These are phyloP conservation scores for Zasmidium citrigriseum DNA, from an alignment of 2,329 filamentous ascomycete genomes.

Conservation along the genomic window DNA sequence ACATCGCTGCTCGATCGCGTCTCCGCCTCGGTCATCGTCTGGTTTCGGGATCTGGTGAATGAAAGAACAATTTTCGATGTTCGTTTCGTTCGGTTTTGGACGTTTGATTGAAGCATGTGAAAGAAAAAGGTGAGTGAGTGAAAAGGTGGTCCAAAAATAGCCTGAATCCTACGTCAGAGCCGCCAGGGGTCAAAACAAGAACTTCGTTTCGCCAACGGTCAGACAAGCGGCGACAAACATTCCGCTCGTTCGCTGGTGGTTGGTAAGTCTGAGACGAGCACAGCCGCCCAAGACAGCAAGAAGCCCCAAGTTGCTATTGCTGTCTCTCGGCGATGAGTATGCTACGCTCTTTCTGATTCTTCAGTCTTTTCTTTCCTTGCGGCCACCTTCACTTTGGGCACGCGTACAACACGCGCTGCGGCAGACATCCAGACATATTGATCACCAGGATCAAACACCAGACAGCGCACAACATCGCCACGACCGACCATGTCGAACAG, in stretches of 20 bases:
- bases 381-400: neutral
- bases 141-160: neutral
- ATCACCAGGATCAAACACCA: neutral
- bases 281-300: neutral
- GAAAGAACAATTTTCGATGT: too few species aligned
- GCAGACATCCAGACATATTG: neutral
- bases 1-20: too few species aligned
- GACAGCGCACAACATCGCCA: neutral
- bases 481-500: constrained; percentile 13
- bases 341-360: neutral
- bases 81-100: too few species aligned
- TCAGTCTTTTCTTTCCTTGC: neutral
- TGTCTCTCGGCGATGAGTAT: neutral
- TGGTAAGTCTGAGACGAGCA: neutral
- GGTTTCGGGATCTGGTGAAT: too few species aligned
- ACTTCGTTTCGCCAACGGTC: too few species aligned
- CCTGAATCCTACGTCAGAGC: neutral
- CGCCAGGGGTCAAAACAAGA: neutral
- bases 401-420: neutral
- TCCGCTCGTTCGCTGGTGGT: neutral
- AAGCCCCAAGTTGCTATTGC: neutral
- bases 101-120: too few species aligned
- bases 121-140: neutral
- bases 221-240: neutral
- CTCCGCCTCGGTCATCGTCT: too few species aligned